Conservation (phyloP, 2,329 filamentous ascomycete species). For the Macrophomina pseudophaseolina region DNA sequence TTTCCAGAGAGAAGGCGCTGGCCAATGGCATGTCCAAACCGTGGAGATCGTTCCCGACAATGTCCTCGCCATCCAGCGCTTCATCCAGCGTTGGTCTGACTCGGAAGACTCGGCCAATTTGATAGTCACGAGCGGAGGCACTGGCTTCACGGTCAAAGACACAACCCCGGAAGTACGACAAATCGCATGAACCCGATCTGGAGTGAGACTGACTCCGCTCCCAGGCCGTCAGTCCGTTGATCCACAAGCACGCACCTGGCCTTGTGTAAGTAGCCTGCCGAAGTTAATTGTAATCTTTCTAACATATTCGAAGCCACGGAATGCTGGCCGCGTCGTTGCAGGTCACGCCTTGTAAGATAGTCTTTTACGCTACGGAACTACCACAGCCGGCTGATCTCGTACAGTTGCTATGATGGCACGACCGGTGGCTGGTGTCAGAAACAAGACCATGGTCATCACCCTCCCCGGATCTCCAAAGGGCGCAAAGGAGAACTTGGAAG, state of each 20-base stretch:
- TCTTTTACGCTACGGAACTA: neutral
- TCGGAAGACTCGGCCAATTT: slow-evolving; percentile 67
- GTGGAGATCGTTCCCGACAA: slow-evolving; percentile 81
- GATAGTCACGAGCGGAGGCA: slow-evolving; percentile 88
- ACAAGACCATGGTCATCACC: slow-evolving; percentile 82
- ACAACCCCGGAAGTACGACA: slow-evolving; percentile 80
- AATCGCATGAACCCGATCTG: neutral
- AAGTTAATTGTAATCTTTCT: neutral
- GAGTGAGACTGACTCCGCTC: slow-evolving; percentile 25
- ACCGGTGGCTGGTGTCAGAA: slow-evolving; percentile 85
- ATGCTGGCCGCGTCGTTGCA: slow-evolving; percentile 86
- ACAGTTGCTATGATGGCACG: slow-evolving; percentile 95
- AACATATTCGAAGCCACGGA: slow-evolving; percentile 64
- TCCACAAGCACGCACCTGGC: slow-evolving; percentile 86
- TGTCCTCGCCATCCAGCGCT: slow-evolving; percentile 73
- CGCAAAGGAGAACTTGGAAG: slow-evolving; percentile 88
- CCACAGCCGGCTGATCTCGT: slow-evolving; percentile 12
- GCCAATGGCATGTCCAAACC: slow-evolving; percentile 72
- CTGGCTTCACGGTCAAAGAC: slow-evolving; percentile 86
- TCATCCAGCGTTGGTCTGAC: slow-evolving; percentile 77
- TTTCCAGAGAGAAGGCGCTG: slow-evolving; percentile 68
- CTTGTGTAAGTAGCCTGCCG: slow-evolving; percentile 65
- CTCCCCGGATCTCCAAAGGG: slow-evolving; percentile 95
- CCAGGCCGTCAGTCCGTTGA: slow-evolving; percentile 76
- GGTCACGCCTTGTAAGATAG: slow-evolving; percentile 82